A percentile compares a stretch with the other conserved stretches of the same genome.
phyloP scores from a whole-genome alignment of 2,329 filamentous ascomycete genomes.

The Pseudogymnoascus sp. region DNA sequence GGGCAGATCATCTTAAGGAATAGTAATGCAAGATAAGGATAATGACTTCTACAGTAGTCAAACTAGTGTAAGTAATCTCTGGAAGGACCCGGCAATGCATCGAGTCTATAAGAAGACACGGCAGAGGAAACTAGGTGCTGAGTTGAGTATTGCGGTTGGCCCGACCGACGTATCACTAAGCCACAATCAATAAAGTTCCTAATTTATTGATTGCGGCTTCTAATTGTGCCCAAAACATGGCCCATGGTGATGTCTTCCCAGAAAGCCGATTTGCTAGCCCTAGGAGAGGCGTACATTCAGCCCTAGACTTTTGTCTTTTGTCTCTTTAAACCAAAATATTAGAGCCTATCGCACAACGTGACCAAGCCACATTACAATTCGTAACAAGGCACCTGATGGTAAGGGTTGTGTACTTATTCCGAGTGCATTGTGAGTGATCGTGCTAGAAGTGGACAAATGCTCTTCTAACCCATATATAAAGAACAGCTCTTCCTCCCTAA shows the following conservation, averaged over 20 bases:
- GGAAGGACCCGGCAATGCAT: too few species aligned
- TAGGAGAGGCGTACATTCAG: background rate
- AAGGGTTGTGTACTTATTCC: background rate
- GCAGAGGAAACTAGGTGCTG: too few species aligned
- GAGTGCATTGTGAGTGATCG: background rate
- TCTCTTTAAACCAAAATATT: background rate
- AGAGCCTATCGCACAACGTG: background rate
- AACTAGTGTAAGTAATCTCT: too few species aligned
- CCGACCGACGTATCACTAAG: background rate
- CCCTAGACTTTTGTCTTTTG: background rate
- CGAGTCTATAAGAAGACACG: too few species aligned
- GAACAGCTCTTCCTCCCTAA: background rate
- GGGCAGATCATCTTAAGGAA: too few species aligned
- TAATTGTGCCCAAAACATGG: background rate
- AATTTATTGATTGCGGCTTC: background rate
- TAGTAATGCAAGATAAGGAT: too few species aligned
- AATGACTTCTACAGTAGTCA: too few species aligned
- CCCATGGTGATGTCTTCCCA: background rate
- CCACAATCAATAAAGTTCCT: background rate
- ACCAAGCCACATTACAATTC: background rate
- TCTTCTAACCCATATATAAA: background rate
- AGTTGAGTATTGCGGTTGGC: too few species aligned
- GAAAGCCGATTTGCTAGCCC: background rate
- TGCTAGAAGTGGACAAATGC: background rate
- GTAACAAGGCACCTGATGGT: background rate